Conservation (phyloP, 805 yeast species). For the Metschnikowia gruessii region DNA sequence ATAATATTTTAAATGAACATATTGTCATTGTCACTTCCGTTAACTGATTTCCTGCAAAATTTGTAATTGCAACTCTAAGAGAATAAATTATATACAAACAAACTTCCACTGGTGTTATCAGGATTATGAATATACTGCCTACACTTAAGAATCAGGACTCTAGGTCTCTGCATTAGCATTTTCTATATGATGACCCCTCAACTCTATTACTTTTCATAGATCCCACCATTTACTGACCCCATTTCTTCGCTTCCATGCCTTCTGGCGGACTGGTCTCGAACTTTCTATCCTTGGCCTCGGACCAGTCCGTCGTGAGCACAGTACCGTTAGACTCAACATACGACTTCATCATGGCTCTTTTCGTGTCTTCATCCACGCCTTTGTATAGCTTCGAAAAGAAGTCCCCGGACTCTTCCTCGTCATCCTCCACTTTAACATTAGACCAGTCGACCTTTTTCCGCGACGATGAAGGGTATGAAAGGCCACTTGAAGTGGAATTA, state of each 20-base stretch:
- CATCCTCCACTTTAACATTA: conserved; percentile 42
- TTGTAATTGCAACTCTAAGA: no score
- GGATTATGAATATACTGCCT: no score
- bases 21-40: no score
- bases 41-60: no score
- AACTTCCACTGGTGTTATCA: no score
- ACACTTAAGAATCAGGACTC: no score
- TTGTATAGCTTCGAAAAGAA: conserved; percentile 75
- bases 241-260: conserved; percentile 60
- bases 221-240: conserved; percentile 31
- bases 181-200: no score
- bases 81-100: no score
- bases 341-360: conserved; percentile 95
- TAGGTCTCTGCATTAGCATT: no score
- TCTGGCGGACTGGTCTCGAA: conserved; percentile 74
- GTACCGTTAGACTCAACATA: conserved; percentile 94
- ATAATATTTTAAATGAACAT: no score
- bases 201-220: no score
- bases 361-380: conserved; percentile 82
- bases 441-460: conserved; percentile 70
- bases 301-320: conserved; percentile 90
- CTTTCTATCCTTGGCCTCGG: conserved; percentile 64
- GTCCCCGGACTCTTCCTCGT: conserved; percentile 43
- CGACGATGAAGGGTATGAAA: conserved; percentile 62
- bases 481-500: conserved; percentile 6